These are phyloP conservation scores for Neurospora intermedia DNA, from an alignment of 495 filamentous ascomycete genomes.

Conservation along the genomic window DNA sequence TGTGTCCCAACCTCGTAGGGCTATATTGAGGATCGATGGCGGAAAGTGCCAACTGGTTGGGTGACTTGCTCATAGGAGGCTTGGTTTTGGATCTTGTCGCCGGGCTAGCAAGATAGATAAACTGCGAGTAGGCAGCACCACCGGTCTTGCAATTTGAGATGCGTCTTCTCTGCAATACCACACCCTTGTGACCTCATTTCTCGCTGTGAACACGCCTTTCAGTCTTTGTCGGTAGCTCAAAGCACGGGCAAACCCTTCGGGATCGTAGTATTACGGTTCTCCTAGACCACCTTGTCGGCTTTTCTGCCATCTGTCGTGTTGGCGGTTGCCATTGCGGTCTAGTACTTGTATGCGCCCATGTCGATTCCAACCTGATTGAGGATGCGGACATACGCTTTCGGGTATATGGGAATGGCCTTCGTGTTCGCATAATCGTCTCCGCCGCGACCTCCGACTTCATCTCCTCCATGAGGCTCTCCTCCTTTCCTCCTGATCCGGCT, in stretches of 20 bases:
- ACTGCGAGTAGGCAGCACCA: constrained; percentile 14
- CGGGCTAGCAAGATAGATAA: not conserved
- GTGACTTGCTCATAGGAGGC: not conserved
- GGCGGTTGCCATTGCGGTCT: too few species aligned
- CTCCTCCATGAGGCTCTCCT: constrained; percentile 4
- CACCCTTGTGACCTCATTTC: constrained; percentile 51
- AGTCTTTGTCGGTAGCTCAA: constrained; percentile 39
- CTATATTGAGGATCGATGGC: not conserved
- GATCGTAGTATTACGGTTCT: constrained; percentile 49
- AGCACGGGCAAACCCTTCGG: constrained; percentile 42
- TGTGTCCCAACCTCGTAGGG: constrained; percentile 15
- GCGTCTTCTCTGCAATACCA: constrained; percentile 29
- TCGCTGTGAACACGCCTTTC: constrained; percentile 39
- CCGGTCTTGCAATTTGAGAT: constrained; percentile 36
- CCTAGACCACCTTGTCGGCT: constrained; percentile 47
- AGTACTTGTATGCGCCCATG: too few species aligned
- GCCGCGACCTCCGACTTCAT: constrained; percentile 6
- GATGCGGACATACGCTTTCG: constrained; percentile 24
- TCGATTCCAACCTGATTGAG: too few species aligned
- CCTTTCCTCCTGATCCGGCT: constrained; percentile 10
- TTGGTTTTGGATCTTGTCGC: not conserved
- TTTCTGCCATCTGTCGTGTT: constrained; percentile 50
- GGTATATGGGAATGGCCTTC: constrained; percentile 11
- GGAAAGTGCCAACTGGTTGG: not conserved
- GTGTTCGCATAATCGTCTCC: not conserved